These are phyloP conservation scores for Kalaharituber pfeilii DNA, from an alignment of 2,329 filamentous ascomycete species.

Conservation along the genomic window DNA sequence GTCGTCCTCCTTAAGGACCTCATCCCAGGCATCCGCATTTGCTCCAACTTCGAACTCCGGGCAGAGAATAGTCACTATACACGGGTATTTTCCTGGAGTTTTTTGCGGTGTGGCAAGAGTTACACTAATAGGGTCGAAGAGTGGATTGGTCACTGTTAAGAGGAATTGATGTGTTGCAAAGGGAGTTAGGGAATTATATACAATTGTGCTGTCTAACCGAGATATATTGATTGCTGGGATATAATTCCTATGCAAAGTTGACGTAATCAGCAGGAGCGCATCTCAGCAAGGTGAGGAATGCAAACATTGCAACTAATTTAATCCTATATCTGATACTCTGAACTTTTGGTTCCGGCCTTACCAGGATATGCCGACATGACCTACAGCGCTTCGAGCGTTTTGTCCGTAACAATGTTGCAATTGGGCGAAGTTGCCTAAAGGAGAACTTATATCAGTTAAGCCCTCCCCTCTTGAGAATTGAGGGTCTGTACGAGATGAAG, in stretches of 20 bases:
- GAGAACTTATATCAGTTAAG: conserved; percentile 31
- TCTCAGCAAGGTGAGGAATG: conserved; percentile 13
- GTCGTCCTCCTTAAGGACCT: conserved; percentile 51
- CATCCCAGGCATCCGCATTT: conserved; percentile 87
- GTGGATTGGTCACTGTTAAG: conserved; percentile 78
- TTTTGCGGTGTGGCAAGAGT: conserved; percentile 67
- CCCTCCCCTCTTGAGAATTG: not conserved
- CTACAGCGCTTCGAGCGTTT: conserved; percentile 90
- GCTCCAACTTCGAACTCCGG: conserved; percentile 88
- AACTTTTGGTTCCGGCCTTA: conserved; percentile 83
- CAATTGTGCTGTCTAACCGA: conserved; percentile 34
- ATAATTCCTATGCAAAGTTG: conserved; percentile 42
- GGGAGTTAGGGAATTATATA: conserved; percentile 35
- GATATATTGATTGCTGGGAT: conserved; percentile 67
- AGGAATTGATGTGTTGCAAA: conserved; percentile 58
- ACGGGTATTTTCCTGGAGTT: conserved; percentile 59
- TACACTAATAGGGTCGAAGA: conserved; percentile 79
- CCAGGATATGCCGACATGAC: conserved; percentile 82
- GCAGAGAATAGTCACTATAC: conserved; percentile 77
- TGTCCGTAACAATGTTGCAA: conserved; percentile 67
- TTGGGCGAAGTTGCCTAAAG: conserved; percentile 45
- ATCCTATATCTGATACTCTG: conserved; percentile 82
- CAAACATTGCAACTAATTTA: conserved; percentile 51
- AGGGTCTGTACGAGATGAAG: conserved; percentile 10
- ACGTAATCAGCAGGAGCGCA: not conserved